Evolutionary conservation across 805 yeast species (phyloP).

Genomic region (Lachancea fermentati): DNA sequence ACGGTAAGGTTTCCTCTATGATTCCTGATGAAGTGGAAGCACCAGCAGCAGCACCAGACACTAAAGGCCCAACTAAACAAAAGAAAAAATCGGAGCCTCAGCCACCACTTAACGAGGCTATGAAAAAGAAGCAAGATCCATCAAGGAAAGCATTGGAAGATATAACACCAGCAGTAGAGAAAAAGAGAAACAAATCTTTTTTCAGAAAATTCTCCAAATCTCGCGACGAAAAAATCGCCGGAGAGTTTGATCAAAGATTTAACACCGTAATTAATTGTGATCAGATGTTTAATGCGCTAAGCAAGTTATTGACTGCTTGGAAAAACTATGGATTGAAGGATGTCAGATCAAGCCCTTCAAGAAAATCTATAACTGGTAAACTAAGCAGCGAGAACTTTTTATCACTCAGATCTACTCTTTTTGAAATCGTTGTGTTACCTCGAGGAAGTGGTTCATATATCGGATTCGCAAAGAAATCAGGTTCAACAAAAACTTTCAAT

Average conservation of each 20-base stretch:
- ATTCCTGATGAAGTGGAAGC: slow-evolving; percentile 14
- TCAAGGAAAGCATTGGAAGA: slow-evolving; percentile 17
- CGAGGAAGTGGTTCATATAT: slow-evolving; percentile 48
- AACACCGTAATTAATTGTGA: slow-evolving; percentile 34
- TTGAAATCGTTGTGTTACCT: slow-evolving; percentile 46
- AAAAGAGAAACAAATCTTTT: slow-evolving; percentile 25
- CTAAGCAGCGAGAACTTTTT: slow-evolving; percentile 57
- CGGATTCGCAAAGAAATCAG: slow-evolving; percentile 56
- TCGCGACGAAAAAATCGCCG: slow-evolving; percentile 10
- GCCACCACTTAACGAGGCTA: slow-evolving; percentile 13
- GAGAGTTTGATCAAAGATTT: slow-evolving; percentile 18
- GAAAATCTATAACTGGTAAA: slow-evolving; percentile 50
- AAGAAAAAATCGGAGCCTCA: background rate
- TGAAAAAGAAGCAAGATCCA: slow-evolving; percentile 5
- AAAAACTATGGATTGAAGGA: slow-evolving; percentile 61
- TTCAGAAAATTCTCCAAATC: slow-evolving; percentile 33
- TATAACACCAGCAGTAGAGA: slow-evolving; percentile 14
- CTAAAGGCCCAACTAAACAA: background rate
- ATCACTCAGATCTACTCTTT: slow-evolving; percentile 57
- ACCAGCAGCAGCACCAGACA: background rate
- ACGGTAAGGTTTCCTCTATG: slow-evolving; percentile 16
- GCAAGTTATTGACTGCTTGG: slow-evolving; percentile 62
- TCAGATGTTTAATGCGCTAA: slow-evolving; percentile 61
- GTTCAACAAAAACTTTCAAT: slow-evolving; percentile 56
- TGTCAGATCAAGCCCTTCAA: slow-evolving; percentile 40